Conservation (phyloP, 495 filamentous ascomycete species). For the Penicillium silybi region DNA sequence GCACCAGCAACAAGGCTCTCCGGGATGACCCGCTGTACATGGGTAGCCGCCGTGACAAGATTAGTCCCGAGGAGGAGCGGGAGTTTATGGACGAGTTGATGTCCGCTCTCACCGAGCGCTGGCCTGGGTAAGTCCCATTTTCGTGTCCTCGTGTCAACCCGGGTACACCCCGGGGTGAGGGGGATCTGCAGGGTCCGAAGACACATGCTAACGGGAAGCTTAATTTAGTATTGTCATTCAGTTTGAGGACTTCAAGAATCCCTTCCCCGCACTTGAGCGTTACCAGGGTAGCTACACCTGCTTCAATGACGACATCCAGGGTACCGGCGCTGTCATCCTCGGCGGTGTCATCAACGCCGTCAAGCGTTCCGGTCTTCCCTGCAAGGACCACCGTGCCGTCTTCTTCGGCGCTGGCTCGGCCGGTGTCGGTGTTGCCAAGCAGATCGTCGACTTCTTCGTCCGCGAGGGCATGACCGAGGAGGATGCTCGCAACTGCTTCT, state of each 20-base stretch:
- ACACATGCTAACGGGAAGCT: slow-evolving; percentile 21
- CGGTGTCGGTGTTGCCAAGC: slow-evolving; percentile 94
- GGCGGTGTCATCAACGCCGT: slow-evolving; percentile 94
- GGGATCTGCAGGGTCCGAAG: not conserved
- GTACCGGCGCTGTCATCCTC: slow-evolving; percentile 92
- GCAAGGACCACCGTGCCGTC: slow-evolving; percentile 88
- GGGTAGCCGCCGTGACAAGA: slow-evolving; percentile 78
- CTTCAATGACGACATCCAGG: slow-evolving; percentile 99
- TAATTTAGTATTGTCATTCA: slow-evolving; percentile 79
- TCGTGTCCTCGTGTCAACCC: slow-evolving; percentile 13
- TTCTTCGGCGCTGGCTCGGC: slow-evolving; percentile 96
- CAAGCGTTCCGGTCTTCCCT: slow-evolving; percentile 77
- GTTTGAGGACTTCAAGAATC: slow-evolving; percentile 98
- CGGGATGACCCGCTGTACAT: slow-evolving; percentile 92
- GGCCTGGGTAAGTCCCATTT: slow-evolving; percentile 59
- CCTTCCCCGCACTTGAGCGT: slow-evolving; percentile 87
- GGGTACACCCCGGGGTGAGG: not conserved
- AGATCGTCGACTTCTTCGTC: slow-evolving; percentile 94
- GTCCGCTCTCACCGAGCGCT: slow-evolving; percentile 81
- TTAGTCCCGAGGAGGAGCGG: slow-evolving; percentile 73
- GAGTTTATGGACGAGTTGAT: slow-evolving; percentile 98
- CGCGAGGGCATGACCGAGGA: slow-evolving; percentile 90
- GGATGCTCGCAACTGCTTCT: slow-evolving; percentile 87
- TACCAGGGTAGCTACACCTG: slow-evolving; percentile 85
- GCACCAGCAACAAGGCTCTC: slow-evolving; percentile 85